phyloP scores from a whole-genome alignment of 768 basidiomycete genomes.

The Panus rudis region DNA sequence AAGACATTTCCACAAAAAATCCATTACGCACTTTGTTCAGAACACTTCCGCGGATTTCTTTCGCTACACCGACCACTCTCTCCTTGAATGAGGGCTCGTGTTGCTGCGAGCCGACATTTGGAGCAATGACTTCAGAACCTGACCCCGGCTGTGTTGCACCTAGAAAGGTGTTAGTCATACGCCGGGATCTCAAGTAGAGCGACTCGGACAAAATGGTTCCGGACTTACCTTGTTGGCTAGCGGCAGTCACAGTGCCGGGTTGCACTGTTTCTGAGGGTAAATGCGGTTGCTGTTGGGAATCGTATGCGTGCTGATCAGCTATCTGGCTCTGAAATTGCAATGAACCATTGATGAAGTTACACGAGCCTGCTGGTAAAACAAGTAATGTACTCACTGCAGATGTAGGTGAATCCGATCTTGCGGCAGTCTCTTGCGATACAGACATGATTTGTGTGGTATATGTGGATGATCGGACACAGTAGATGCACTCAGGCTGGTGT shows the following conservation, averaged over 20 bases:
- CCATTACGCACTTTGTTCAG: conserved; percentile 4
- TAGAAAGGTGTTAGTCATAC: neutral
- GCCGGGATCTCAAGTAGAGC: neutral
- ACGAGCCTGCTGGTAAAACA: too few species aligned
- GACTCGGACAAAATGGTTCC: neutral
- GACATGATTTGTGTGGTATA: too few species aligned
- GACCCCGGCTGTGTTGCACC: conserved; percentile 11
- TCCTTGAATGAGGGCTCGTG: conserved; percentile 11
- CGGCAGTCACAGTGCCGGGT: conserved; percentile 6
- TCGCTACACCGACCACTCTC: conserved; percentile 10
- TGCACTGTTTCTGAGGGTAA: conserved; percentile 6
- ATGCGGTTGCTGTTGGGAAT: neutral
- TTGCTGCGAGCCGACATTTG: neutral
- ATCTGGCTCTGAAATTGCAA: too few species aligned
- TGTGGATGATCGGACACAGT: too few species aligned
- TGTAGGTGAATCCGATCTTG: too few species aligned
- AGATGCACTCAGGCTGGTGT: too few species aligned
- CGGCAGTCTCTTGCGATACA: too few species aligned
- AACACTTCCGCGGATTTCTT: conserved; percentile 9
- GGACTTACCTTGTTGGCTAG: conserved; percentile 9
- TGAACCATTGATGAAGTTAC: too few species aligned
- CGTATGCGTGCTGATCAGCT: too few species aligned
- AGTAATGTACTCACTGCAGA: too few species aligned
- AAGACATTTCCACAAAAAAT: neutral
- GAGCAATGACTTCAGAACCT: conserved; percentile 7